phyloP scores from a whole-genome alignment of 257 asterid genomes.

The Mitragyna speciosa region DNA sequence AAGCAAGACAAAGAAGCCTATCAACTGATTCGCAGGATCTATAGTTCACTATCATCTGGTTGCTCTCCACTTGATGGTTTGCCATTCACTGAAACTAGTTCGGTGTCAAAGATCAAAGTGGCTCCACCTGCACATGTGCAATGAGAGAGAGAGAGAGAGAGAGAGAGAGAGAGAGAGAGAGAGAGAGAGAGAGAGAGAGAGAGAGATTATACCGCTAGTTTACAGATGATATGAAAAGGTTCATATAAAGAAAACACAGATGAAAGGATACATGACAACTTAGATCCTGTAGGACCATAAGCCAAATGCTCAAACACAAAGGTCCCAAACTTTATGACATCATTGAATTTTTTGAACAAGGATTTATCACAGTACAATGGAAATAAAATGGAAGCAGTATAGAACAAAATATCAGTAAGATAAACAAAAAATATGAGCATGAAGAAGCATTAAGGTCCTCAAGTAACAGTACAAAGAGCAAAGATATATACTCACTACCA shows the following conservation, averaged over 20 bases:
- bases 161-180: no score
- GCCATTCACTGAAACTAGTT: conserved; percentile 87
- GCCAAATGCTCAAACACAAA: neutral
- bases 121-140: conserved; percentile 77
- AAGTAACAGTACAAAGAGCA: neutral
- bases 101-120: conserved; percentile 86
- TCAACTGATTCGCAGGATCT: neutral
- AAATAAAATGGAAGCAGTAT: neutral
- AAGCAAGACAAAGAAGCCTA: neutral
- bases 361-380: neutral
- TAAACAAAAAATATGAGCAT: neutral
- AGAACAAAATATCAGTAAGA: neutral
- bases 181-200: conserved; percentile 1
- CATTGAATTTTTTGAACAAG: neutral
- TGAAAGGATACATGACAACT: neutral
- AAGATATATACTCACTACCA: neutral
- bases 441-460: neutral
- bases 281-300: neutral
- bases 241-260: neutral
- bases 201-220: neutral
- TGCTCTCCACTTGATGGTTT: conserved; percentile 46
- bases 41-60: conserved; percentile 55
- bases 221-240: neutral
- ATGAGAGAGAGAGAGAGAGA: no score
- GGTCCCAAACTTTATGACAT: neutral